These are phyloP conservation scores for Geotrichum candidum DNA, from an alignment of 1,139 yeast species.

Conservation along the genomic window DNA sequence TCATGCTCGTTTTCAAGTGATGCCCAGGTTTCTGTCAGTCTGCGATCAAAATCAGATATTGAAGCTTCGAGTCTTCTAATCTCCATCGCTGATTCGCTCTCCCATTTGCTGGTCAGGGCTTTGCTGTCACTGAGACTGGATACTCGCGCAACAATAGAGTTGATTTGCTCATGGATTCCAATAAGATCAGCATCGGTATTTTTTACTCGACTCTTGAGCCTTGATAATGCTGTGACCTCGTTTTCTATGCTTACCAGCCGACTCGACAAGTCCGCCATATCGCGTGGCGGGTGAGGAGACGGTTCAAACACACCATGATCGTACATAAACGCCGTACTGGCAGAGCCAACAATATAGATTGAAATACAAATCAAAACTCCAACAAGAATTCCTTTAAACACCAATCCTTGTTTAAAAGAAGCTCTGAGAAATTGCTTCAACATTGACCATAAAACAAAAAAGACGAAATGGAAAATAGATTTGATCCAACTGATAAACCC, in stretches of 20 bases:
- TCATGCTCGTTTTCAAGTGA: conserved; percentile 6
- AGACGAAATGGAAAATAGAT: neutral
- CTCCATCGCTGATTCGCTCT: conserved; percentile 3
- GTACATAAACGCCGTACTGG: neutral
- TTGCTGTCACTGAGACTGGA: conserved; percentile 2
- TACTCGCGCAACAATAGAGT: neutral
- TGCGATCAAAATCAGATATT: conserved; percentile 7
- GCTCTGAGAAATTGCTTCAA: neutral
- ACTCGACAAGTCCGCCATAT: conserved; percentile 7
- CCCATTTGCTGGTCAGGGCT: conserved; percentile 1
- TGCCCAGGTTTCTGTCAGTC: neutral
- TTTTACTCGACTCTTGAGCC: conserved; percentile 1
- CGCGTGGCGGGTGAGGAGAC: conserved; percentile 9
- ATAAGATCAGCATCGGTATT: neutral
- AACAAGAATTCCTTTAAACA: neutral
- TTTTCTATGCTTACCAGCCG: conserved; percentile 14
- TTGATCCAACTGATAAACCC: conserved; percentile 2
- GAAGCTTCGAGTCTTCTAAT: neutral
- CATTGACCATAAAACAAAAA: neutral
- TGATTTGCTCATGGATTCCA: conserved; percentile 5
- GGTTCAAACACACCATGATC: conserved; percentile 8
- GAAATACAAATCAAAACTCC: conserved; percentile 5
- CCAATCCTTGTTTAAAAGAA: neutral
- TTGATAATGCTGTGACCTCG: conserved; percentile 12
- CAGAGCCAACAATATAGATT: neutral